Percentiles rank a stretch among this genome's conserved stretches.
These are phyloP conservation scores for Priceomyces fermenticarens DNA, from an alignment of 805 yeast species.

Conservation along the genomic window DNA sequence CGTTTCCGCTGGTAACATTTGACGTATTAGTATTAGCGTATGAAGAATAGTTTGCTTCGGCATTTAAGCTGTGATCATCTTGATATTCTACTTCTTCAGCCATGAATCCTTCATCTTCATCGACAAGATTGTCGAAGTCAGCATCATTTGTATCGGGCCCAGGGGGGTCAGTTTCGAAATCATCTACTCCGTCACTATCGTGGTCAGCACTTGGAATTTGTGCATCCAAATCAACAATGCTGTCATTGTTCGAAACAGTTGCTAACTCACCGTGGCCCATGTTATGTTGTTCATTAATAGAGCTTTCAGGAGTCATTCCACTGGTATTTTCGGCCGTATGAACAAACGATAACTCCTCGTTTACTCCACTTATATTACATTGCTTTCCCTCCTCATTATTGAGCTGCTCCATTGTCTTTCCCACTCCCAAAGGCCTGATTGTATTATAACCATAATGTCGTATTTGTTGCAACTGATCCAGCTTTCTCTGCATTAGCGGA, in stretches of 20 bases:
- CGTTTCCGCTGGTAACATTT: conserved; percentile 14
- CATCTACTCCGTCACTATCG: conserved; percentile 15
- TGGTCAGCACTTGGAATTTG: conserved; percentile 37
- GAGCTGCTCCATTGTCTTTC: conserved; percentile 38
- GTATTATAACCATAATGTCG: conserved; percentile 32
- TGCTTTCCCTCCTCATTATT: conserved; percentile 21
- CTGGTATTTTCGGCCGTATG: conserved; percentile 24
- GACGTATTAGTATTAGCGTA: conserved; percentile 4
- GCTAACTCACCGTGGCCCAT: background rate
- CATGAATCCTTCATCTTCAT: conserved; percentile 43
- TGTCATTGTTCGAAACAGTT: conserved; percentile 4
- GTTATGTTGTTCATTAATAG: conserved; percentile 7
- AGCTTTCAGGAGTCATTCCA: conserved; percentile 9
- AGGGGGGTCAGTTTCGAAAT: conserved; percentile 8
- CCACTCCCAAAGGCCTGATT: conserved; percentile 38
- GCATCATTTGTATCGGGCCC: conserved; percentile 11
- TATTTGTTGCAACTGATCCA: conserved; percentile 23
- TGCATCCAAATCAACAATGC: conserved; percentile 44
- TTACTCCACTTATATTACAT: conserved; percentile 10
- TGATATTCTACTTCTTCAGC: conserved; percentile 47
- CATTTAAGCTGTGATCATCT: conserved; percentile 31
- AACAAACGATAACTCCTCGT: conserved; percentile 13
- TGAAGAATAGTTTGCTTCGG: conserved; percentile 7
- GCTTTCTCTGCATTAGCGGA: conserved; percentile 19
- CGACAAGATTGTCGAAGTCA: conserved; percentile 8